These are phyloP conservation scores for Colletotrichum kahawae DNA, from an alignment of 2,329 filamentous ascomycete genomes.

Conservation along the genomic window DNA sequence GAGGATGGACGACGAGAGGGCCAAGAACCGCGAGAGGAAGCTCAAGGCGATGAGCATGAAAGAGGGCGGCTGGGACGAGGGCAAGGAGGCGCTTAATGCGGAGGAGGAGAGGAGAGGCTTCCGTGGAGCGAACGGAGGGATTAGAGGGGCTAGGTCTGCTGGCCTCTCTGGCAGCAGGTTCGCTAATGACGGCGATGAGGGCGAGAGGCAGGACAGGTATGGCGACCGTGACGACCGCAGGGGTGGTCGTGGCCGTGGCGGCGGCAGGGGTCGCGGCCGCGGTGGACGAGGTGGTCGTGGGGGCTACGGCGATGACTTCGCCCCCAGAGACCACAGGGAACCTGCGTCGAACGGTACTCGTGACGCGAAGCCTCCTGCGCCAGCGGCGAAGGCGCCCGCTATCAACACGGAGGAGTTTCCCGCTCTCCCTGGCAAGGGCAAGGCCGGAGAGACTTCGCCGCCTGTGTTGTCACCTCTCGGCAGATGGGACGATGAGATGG, in stretches of 20 bases:
- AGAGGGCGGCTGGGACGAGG: conserved; percentile 64
- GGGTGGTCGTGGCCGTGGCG: conserved; percentile 25
- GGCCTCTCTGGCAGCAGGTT: conserved; percentile 49
- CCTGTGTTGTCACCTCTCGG: conserved; percentile 42
- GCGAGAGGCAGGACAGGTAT: background rate
- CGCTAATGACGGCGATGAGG: conserved; percentile 35
- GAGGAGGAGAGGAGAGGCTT: conserved; percentile 47
- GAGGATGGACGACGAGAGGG: conserved; percentile 63
- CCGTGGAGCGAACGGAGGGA: conserved; percentile 45
- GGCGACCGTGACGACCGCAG: conserved; percentile 16
- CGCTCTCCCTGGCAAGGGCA: conserved; percentile 33
- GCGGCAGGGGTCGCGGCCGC: conserved; percentile 25
- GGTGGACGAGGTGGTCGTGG: conserved; percentile 36
- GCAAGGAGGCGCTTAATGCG: conserved; percentile 51
- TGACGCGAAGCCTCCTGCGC: conserved; percentile 15
- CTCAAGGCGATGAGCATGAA: conserved; percentile 61
- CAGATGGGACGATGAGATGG: conserved; percentile 66
- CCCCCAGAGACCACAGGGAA: conserved; percentile 33
- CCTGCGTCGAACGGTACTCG: conserved; percentile 15
- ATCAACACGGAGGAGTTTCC: conserved; percentile 45
- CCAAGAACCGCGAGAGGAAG: conserved; percentile 65
- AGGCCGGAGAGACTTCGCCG: conserved; percentile 15
- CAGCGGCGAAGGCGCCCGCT: conserved; percentile 36
- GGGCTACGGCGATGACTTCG: conserved; percentile 33
- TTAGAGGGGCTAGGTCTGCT: conserved; percentile 40